These are phyloP conservation scores for Puccinellia tenuiflora DNA, from an alignment of 176 grass and related monocot species.

Conservation along the genomic window DNA sequence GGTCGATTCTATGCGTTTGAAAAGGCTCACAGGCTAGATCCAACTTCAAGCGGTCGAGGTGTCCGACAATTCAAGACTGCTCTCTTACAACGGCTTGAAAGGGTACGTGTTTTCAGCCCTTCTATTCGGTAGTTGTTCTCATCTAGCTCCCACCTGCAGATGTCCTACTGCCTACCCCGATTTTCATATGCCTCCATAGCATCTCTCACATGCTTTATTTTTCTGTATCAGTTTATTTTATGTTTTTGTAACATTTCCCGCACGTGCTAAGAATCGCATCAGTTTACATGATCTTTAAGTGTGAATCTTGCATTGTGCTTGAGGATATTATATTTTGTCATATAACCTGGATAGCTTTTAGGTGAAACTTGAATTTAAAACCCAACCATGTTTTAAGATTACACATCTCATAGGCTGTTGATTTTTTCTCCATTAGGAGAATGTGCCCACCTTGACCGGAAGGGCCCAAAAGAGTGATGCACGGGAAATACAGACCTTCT, in stretches of 20 bases:
- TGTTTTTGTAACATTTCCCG: background rate
- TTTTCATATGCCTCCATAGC: too few species aligned
- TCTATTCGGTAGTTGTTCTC: background rate
- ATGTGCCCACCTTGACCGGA: conserved; percentile 65
- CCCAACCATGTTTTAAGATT: background rate
- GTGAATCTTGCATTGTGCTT: background rate
- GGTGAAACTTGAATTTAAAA: background rate
- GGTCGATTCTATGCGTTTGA: conserved; percentile 97
- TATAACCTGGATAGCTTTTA: background rate
- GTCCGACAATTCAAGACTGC: conserved; percentile 97
- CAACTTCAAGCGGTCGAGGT: conserved; percentile 85
- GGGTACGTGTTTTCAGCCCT: conserved; percentile 35
- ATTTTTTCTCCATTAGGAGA: conserved; percentile 51
- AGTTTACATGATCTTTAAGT: conserved; percentile 11
- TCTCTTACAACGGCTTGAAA: conserved; percentile 87
- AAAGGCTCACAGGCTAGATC: conserved; percentile 91
- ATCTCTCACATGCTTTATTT: background rate
- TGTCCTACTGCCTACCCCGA: background rate
- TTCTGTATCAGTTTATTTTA: background rate
- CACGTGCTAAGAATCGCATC: background rate
- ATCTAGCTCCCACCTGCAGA: background rate
- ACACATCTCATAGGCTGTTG: background rate
- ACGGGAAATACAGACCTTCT: conserved; percentile 86
- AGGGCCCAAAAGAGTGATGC: conserved; percentile 73
- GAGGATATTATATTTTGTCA: background rate